Evolutionary conservation across 371 early-diverging fungal species (phyloP).

Genomic region (Mucor lusitanicus): DNA sequence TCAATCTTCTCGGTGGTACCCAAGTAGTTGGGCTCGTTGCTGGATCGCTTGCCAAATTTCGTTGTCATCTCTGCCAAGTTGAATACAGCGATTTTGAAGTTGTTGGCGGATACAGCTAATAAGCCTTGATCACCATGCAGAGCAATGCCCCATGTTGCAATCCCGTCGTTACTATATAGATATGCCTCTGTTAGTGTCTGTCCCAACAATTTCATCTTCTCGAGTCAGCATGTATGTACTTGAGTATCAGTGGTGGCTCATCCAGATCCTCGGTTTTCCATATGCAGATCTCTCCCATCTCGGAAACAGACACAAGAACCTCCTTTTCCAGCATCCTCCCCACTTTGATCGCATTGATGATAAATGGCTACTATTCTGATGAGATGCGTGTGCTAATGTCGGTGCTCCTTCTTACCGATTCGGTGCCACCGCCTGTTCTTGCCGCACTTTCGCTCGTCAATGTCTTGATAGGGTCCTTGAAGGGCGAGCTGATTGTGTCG

Average conservation of each 20-base stretch:
- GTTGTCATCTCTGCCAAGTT: constrained; percentile 39
- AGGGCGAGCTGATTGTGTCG: constrained; percentile 21
- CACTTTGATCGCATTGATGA: constrained; percentile 65
- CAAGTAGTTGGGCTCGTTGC: constrained; percentile 16
- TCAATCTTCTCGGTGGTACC: constrained; percentile 12
- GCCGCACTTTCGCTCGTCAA: constrained; percentile 17
- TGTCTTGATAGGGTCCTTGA: constrained; percentile 18
- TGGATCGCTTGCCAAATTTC: constrained; percentile 14
- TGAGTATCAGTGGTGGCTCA: constrained; percentile 42
- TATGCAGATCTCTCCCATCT: constrained; percentile 50
- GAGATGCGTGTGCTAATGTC: neutral
- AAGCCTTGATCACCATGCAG: constrained; percentile 52
- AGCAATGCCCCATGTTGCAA: constrained; percentile 68
- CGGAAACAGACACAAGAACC: constrained; percentile 55
- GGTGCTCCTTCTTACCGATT: constrained; percentile 17
- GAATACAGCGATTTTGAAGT: constrained; percentile 55
- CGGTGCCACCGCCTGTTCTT: constrained; percentile 10
- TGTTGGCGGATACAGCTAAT: constrained; percentile 65
- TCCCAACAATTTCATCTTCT: neutral
- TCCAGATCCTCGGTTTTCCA: constrained; percentile 55
- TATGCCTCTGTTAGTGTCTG: neutral
- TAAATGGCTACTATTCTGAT: constrained; percentile 17
- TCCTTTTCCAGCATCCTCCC: constrained; percentile 49
- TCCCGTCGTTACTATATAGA: constrained; percentile 30
- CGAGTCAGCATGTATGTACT: constrained; percentile 15